Conservation (phyloP, 2,329 filamentous ascomycete species). For the Ophiostoma sp. region DNA sequence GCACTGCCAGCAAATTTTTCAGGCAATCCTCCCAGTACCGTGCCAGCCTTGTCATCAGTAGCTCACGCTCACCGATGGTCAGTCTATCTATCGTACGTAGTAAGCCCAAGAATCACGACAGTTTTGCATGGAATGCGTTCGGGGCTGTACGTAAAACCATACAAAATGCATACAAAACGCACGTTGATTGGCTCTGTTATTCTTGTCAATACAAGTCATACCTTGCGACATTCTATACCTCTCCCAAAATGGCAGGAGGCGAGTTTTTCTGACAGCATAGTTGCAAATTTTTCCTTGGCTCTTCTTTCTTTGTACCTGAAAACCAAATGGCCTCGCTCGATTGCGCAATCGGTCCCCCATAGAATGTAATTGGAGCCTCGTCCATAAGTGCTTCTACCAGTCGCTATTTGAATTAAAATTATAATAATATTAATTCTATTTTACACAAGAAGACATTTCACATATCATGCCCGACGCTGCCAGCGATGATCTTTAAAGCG, state of each 20-base stretch:
- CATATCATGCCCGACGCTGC: not conserved
- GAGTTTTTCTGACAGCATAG: constrained; percentile 15
- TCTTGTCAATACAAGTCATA: not conserved
- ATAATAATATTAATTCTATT: not conserved
- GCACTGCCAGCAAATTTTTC: not conserved
- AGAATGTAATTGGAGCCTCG: constrained; percentile 7
- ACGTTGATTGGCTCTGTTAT: not conserved
- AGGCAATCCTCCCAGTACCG: not conserved
- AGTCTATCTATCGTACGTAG: too few relatives aligned
- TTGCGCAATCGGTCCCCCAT: constrained; percentile 10
- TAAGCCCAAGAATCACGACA: constrained; percentile 1
- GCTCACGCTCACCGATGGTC: not conserved
- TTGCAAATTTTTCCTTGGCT: constrained; percentile 15
- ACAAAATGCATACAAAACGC: not conserved
- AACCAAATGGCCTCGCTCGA: not conserved
- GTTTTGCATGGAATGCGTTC: not conserved
- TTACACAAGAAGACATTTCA: not conserved
- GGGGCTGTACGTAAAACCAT: not conserved
- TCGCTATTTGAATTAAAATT: not conserved
- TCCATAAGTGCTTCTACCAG: not conserved
- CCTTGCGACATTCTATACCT: not conserved
- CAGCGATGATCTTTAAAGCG: not conserved
- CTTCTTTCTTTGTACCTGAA: not conserved
- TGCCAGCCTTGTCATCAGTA: not conserved
- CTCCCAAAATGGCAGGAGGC: constrained; percentile 7